Percentiles rank a stretch among this genome's conserved stretches.
Evolutionary conservation across 2,329 filamentous ascomycete genomes (phyloP).

Genomic region (Fusarium pseudocircinatum): DNA sequence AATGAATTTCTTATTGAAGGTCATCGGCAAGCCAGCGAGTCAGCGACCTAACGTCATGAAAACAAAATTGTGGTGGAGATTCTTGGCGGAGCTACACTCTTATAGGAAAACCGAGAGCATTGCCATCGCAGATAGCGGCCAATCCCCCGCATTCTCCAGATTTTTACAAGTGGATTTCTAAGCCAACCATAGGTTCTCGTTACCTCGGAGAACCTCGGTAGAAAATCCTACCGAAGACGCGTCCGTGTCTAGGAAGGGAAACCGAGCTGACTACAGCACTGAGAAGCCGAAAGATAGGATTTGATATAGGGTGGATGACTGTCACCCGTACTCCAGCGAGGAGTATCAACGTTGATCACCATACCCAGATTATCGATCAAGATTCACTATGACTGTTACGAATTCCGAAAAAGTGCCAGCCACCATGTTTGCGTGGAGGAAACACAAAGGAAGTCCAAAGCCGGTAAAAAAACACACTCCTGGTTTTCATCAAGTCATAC

Average conservation of each 20-base stretch:
- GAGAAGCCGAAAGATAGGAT: fast-evolving
- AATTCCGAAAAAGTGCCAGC: neutral
- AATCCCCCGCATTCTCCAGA: neutral
- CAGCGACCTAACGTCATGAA: neutral
- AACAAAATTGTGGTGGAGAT: neutral
- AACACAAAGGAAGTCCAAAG: slow-evolving; percentile 44
- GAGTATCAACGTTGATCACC: neutral
- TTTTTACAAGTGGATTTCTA: neutral
- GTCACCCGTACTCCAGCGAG: neutral
- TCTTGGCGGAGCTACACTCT: neutral
- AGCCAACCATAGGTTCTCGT: neutral
- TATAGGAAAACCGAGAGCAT: slow-evolving; percentile 3
- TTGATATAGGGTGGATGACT: neutral
- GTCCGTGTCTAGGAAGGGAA: neutral
- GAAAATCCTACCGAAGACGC: neutral
- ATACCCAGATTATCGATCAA: neutral
- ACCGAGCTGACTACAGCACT: neutral
- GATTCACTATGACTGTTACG: neutral
- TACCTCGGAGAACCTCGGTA: neutral
- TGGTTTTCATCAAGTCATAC: fast-evolving
- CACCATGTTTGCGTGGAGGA: slow-evolving; percentile 50
- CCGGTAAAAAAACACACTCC: neutral
- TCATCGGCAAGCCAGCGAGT: neutral
- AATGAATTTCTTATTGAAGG: neutral
- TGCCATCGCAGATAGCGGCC: neutral